Conservation (phyloP, 306 rosid species). For the Begonia loranthoides region DNA sequence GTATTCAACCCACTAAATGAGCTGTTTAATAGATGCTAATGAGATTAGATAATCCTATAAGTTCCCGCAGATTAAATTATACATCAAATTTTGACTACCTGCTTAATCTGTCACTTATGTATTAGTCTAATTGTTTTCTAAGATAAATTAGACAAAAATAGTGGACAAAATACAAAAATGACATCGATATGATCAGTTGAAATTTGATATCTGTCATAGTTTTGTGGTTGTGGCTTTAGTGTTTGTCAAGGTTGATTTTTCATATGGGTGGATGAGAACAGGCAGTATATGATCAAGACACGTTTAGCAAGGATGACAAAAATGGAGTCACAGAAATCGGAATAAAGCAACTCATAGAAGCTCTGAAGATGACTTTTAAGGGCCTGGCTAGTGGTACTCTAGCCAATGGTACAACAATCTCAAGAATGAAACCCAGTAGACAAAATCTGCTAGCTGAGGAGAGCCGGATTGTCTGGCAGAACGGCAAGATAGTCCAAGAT, state of each 20-base stretch:
- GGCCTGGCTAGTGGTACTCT: slow-evolving; percentile 48
- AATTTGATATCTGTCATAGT: too few species aligned
- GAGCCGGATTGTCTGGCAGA: slow-evolving; percentile 30
- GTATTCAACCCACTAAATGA: too few species aligned
- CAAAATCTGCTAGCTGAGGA: slow-evolving; percentile 64
- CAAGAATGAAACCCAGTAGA: slow-evolving; percentile 51
- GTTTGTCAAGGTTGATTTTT: background rate
- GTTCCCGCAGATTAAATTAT: too few species aligned
- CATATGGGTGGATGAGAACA: slow-evolving; percentile 15
- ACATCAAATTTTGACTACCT: too few species aligned
- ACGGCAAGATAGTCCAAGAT: slow-evolving; percentile 59
- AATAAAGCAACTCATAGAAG: slow-evolving; percentile 35
- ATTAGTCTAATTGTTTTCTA: too few species aligned
- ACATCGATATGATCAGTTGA: too few species aligned
- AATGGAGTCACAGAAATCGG: slow-evolving; percentile 82
- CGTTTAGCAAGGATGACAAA: slow-evolving; percentile 70
- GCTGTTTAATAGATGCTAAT: too few species aligned
- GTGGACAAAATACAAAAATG: too few species aligned
- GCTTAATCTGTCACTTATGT: too few species aligned
- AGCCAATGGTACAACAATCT: slow-evolving; percentile 30
- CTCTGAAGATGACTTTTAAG: slow-evolving; percentile 34
- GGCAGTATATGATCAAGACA: slow-evolving; percentile 87
- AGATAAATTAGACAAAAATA: too few species aligned
- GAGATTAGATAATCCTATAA: too few species aligned
- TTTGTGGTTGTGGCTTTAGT: too few species aligned